Evolutionary conservation across 225 moss, liverwort and hornwort genomes (phyloP).

Genomic region (Pleurozium schreberi): DNA sequence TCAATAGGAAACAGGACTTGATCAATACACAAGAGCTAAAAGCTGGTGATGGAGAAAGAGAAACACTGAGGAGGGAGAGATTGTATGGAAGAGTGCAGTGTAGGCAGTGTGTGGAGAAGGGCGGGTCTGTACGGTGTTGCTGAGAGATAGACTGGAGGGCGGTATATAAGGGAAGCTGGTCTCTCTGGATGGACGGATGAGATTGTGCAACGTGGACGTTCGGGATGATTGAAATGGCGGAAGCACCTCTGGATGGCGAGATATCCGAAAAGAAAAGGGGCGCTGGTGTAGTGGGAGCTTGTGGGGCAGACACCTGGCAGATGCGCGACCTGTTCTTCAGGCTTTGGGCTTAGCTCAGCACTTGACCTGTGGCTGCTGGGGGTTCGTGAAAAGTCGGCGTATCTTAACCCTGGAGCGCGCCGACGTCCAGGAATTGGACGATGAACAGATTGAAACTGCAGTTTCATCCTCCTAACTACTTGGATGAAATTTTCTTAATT

Average conservation of each 20-base stretch:
- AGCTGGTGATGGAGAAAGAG: no score
- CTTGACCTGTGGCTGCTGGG: background rate
- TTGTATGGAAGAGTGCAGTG: background rate
- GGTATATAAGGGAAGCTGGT: background rate
- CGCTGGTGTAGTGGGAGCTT: background rate
- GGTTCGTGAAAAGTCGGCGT: background rate
- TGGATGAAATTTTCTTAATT: no score
- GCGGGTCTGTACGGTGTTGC: background rate
- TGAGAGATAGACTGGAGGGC: fast-evolving
- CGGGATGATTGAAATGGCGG: background rate
- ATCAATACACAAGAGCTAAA: background rate
- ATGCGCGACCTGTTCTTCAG: background rate
- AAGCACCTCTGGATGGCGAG: background rate
- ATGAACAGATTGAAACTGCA: no score
- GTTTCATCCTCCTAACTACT: no score
- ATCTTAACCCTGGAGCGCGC: no score
- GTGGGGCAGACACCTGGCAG: background rate
- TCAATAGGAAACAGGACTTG: background rate
- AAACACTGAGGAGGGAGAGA: no score
- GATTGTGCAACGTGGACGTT: slow-evolving; percentile 10
- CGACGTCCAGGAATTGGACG: no score
- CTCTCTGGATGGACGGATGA: background rate
- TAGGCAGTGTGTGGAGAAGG: no score
- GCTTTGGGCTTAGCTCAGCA: background rate
- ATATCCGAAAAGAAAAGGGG: background rate